Evolutionary conservation across 768 basidiomycete genomes (phyloP), one percentile per base, ranked within the genome.

Genomic region (Kwoniella botswanensis): DNA sequence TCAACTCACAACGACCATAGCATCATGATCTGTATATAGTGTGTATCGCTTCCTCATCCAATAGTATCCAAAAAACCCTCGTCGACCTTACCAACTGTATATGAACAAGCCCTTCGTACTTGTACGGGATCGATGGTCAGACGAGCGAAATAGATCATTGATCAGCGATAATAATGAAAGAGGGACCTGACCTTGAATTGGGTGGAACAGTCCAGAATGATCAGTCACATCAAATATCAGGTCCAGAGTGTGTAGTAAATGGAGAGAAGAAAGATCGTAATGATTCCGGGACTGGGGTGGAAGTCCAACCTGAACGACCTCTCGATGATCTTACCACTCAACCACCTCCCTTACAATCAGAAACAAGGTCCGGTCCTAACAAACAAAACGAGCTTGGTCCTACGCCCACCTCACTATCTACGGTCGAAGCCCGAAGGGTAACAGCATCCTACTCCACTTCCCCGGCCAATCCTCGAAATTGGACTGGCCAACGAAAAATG

Each of bases 391-490:
- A 54, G 10, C 41, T 65, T 15, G 35, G 29, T 21, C 18, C 63
- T 3, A 65, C 52, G 2, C 53, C 53, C 7, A 65, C 63, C 35
- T 65, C 63, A 17, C 18, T 65, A 42, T 65, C 63, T 9, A 65
- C 63, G 1, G 26, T 53, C 3, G 52, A 53, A 41, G 63, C 63
- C 2, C 52, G 63, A 15, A 53, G 52, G 24, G 35, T 65, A 3
- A 55, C 54, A 41, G 53, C 52, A 5, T 42, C 41, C n/a, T 68
- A 63, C 57, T 35, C 70, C 4, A 73, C 72, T 2, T 76, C 75
- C n/a, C 73, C 74, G 4, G 57, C 44, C 4, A 75, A 80, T 54
- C 79, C 79, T 3, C 65, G 65, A 7, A 78, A 78, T 52, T 80
- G 79, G 79, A 52, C 72, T 2, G 56, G 21, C 7, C n/a, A 66